Base-by-base conservation (phyloP, 2,329 filamentous ascomycete species). In the Acephala macrosclerotiorum region DNA sequence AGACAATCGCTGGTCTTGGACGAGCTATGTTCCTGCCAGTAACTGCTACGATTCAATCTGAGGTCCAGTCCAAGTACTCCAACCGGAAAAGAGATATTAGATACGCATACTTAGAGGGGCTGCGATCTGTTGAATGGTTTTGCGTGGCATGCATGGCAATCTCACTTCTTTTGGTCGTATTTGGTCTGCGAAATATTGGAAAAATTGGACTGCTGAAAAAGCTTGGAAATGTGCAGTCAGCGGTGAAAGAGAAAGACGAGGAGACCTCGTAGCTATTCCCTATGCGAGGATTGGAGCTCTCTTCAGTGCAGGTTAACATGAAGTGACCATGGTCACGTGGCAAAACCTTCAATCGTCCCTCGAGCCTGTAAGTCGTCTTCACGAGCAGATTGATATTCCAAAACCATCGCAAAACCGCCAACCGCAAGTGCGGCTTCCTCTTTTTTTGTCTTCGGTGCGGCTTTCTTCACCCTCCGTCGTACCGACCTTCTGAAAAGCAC, bases 11-110 rank as follows among this genome's bases (percentile, higher is more conserved):
- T 0, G 88, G 91, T 72, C 80, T 91, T 36, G 89, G 89, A 0
- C 81, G 89, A 7, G 85, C 89, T 0, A 83, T 92, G n/a, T 85
- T 87, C 1, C 79, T 92, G 0, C 89, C 89, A 0, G 80, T 92
- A 36, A 85, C 84, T 2, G 91, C 89, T 0, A 87, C 88, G 0
- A 79, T 91, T 1, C 89, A 92, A 74, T 87, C 87, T 0, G 84
- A 86, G 0, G 84, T 90, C 25, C 85, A 88, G 78, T 85, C 85
- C 0, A 75, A 79, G 2, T 78, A 80, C 26, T 79, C 83, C 6
- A 62, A 25, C 4, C 33, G 79, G 79, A 2, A 79, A 1, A 51
- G 67, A 1, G 55, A 33, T 1, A 36, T 63, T 14, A 29, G 36
- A 14, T 26, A 60, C 8, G 69, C 67, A 2, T 66, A 68, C 11